These are phyloP conservation scores for Spongospora subterranea DNA, from an alignment of 208 protist genomes.

Conservation along the genomic window DNA sequence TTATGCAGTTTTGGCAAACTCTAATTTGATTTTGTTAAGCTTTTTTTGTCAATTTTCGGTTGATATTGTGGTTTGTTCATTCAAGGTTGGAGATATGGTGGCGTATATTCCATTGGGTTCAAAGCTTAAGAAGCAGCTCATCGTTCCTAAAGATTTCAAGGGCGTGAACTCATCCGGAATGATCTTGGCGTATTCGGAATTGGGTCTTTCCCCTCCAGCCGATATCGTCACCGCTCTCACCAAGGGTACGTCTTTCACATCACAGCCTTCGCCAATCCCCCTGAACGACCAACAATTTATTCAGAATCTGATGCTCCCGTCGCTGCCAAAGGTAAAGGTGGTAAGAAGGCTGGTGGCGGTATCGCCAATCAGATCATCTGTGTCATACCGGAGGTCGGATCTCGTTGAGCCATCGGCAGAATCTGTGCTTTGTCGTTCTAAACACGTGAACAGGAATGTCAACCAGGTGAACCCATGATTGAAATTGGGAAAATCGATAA, in stretches of 20 bases:
- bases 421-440: too few relatives aligned
- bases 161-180: constrained; percentile 64
- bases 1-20: not conserved
- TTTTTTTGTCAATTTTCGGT: constrained; percentile 40
- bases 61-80: too few relatives aligned
- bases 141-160: constrained; percentile 61
- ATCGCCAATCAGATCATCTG: not conserved
- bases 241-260: too few relatives aligned
- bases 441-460: not conserved
- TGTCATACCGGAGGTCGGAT: too few relatives aligned
- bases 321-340: not conserved
- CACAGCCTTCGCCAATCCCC: too few relatives aligned
- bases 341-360: not conserved
- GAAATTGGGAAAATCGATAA: constrained; percentile 42
- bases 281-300: constrained; percentile 50
- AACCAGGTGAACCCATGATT: not conserved
- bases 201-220: not conserved
- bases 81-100: constrained; percentile 65
- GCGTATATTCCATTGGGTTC: constrained; percentile 66
- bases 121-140: constrained; percentile 58
- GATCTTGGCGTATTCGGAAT: constrained; percentile 63
- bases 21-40: constrained; percentile 6
- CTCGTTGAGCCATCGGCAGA: too few relatives aligned
- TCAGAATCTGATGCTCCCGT: not conserved
- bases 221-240: not conserved